Evolutionary conservation across 2,329 filamentous ascomycete species (phyloP).

Genomic region (Aspergillus ibericus): DNA sequence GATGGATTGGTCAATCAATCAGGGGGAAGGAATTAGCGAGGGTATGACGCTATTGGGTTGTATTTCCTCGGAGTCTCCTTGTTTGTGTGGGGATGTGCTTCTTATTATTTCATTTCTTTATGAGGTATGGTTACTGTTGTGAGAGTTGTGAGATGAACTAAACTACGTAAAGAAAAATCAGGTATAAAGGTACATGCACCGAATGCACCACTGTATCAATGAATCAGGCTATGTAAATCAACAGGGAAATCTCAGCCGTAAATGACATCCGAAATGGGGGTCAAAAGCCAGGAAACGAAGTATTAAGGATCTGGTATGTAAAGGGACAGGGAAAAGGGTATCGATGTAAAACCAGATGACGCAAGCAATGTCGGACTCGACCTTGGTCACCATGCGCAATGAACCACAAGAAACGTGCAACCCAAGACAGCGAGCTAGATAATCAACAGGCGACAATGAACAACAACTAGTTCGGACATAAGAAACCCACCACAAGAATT

Average conservation of each 20-base stretch:
- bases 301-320: not conserved
- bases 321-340: slow-evolving; percentile 31
- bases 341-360: slow-evolving; percentile 29
- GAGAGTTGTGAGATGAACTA: no score
- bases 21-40: no score
- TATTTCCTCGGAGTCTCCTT: no score
- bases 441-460: not conserved
- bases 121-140: no score
- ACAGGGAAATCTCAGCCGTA: not conserved
- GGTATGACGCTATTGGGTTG: no score
- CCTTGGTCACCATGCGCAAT: slow-evolving; percentile 1
- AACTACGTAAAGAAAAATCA: no score
- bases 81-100: no score
- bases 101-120: no score
- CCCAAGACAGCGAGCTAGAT: not conserved
- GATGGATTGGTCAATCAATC: no score
- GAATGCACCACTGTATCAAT: not conserved
- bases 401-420: slow-evolving; percentile 8
- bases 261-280: slow-evolving; percentile 2
- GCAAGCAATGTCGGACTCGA: slow-evolving; percentile 11
- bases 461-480: slow-evolving; percentile 21
- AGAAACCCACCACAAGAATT: slow-evolving; percentile 9
- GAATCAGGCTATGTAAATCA: not conserved
- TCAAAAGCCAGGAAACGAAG: not conserved
- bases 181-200: not conserved